A percentile compares a stretch with the other conserved stretches of the same genome.
phyloP scores from a whole-genome alignment of 2,329 filamentous ascomycete species.

The Fusarium devonianum region DNA sequence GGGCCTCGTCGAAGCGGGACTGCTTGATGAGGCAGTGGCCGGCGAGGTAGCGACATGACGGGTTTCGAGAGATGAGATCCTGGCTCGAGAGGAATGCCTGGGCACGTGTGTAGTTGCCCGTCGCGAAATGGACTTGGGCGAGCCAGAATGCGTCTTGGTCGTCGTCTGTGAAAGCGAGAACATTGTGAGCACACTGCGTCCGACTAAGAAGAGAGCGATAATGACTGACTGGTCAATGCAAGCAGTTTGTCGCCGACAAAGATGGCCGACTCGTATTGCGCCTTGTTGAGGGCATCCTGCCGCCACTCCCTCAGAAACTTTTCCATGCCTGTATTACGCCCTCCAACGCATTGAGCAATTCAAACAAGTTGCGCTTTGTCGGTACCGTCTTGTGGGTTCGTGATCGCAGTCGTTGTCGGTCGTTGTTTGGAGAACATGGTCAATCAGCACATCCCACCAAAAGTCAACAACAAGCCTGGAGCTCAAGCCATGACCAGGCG shows the following conservation, averaged over 20 bases:
- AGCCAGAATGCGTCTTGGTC: slow-evolving; percentile 97
- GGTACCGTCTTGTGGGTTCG: slow-evolving; percentile 1
- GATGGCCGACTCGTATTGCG: slow-evolving; percentile 95
- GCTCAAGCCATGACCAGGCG: not conserved
- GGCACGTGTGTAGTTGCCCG: slow-evolving; percentile 92
- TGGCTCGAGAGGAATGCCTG: slow-evolving; percentile 85
- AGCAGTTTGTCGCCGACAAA: slow-evolving; percentile 97
- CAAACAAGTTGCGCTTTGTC: not conserved
- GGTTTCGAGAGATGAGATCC: slow-evolving; percentile 80
- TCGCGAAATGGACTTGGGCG: slow-evolving; percentile 96
- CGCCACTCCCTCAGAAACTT: slow-evolving; percentile 92
- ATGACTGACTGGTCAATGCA: slow-evolving; percentile 84
- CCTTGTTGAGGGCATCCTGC: slow-evolving; percentile 93
- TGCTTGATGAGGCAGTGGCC: slow-evolving; percentile 96
- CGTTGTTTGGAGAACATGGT: slow-evolving; percentile 28
- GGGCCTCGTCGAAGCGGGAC: slow-evolving; percentile 85
- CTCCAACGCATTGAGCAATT: slow-evolving; percentile 8
- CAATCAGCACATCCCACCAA: slow-evolving; percentile 33
- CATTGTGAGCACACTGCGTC: slow-evolving; percentile 8
- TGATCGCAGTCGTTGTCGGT: slow-evolving; percentile 6
- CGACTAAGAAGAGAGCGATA: not conserved
- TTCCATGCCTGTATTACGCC: slow-evolving; percentile 70
- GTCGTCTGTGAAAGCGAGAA: slow-evolving; percentile 66
- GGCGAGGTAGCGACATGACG: slow-evolving; percentile 90
- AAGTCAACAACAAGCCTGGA: slow-evolving; percentile 42